phyloP scores from a whole-genome alignment of 257 asterid species.

The Fraxinus excelsior region DNA sequence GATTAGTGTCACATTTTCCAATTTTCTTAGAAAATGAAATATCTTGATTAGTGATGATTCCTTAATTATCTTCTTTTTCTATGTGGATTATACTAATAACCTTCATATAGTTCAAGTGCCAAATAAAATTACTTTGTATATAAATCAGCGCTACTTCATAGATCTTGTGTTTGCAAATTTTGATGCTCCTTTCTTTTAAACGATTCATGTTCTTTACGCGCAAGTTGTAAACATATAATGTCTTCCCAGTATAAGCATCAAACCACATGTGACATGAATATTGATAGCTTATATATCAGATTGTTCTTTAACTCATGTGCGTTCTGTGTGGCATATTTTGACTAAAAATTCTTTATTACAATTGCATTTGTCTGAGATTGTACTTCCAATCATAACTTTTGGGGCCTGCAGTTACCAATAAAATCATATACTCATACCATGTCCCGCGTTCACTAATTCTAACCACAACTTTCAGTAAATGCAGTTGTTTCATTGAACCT shows the following conservation, averaged over 20 bases:
- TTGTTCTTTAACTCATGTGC: constrained; percentile 6
- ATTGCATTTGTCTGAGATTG: background rate
- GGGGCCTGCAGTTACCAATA: constrained; percentile 8
- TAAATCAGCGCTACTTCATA: background rate
- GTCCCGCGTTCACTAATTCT: constrained; percentile 15
- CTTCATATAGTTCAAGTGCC: background rate
- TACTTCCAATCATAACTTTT: background rate
- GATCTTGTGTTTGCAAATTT: background rate
- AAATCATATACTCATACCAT: constrained; percentile 1
- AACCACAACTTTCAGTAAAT: constrained; percentile 20
- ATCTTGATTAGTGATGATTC: background rate
- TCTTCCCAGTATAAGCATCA: background rate
- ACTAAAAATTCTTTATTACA: background rate
- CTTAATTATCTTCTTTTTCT: background rate
- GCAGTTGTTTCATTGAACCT: constrained; percentile 71
- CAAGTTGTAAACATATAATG: background rate
- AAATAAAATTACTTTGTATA: too few relatives aligned
- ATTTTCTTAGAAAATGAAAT: background rate
- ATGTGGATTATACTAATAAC: background rate
- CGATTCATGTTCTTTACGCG: background rate
- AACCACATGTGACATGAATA: background rate
- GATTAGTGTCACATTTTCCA: background rate
- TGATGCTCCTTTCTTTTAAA: background rate
- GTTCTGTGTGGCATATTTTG: constrained; percentile 7
- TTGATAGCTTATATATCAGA: background rate